These are phyloP conservation scores for Gilbertella persicaria DNA, from an alignment of 371 early-diverging fungal genomes.

Conservation along the genomic window DNA sequence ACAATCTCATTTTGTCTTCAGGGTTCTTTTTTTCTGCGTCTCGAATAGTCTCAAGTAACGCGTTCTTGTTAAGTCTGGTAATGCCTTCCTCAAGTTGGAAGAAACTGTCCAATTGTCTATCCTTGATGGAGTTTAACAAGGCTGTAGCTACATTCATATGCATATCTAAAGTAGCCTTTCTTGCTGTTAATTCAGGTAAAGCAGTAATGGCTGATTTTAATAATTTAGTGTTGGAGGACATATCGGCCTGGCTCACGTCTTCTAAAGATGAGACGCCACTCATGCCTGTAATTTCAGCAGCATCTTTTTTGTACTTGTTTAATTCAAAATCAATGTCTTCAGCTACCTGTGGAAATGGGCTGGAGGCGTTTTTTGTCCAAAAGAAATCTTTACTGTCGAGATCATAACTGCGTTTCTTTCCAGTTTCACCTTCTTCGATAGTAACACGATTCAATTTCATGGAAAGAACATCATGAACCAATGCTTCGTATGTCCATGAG, in stretches of 20 bases:
- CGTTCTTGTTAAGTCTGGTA: conserved; percentile 69
- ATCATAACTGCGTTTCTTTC: conserved; percentile 81
- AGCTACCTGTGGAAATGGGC: conserved; percentile 98
- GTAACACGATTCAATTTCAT: conserved; percentile 90
- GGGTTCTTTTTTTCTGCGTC: conserved; percentile 79
- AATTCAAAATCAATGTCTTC: conserved; percentile 91
- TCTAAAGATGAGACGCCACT: conserved; percentile 87
- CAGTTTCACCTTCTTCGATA: conserved; percentile 51
- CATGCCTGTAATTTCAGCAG: conserved; percentile 86
- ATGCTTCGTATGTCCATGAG: conserved; percentile 97
- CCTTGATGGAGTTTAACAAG: conserved; percentile 90
- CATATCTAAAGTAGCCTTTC: conserved; percentile 95
- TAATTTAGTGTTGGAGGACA: conserved; percentile 78
- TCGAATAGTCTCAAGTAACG: conserved; percentile 80
- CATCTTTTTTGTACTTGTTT: conserved; percentile 91
- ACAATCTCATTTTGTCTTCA: conserved; percentile 91
- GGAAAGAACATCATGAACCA: conserved; percentile 95
- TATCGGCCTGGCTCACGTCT: conserved; percentile 76
- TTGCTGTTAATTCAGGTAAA: conserved; percentile 94
- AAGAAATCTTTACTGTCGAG: conserved; percentile 92
- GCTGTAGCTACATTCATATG: conserved; percentile 98
- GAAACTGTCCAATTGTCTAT: conserved; percentile 93
- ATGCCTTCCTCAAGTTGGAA: conserved; percentile 94
- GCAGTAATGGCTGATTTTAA: conserved; percentile 91
- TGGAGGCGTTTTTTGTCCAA: conserved; percentile 91